Base-by-base conservation (phyloP, 306 rosid genomes). In the Cucumis sativus region DNA sequence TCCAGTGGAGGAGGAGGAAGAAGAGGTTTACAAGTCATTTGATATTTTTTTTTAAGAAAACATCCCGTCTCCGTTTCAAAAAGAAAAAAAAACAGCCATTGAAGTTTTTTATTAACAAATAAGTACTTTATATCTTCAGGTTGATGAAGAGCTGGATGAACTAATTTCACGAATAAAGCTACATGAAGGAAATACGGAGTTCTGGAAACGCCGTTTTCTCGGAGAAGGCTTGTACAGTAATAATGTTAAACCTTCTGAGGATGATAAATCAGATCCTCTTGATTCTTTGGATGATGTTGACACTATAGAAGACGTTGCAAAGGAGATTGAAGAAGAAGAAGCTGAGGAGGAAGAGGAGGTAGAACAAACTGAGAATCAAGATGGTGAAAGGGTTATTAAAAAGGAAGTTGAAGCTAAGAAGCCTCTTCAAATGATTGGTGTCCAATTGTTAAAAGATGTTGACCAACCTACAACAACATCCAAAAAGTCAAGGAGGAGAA, bases 361-460 rank as follows among this genome's bases (percentile, higher is more conserved):
- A 80, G 97, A 88, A 80, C 92, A 86, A 75, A 80, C 87, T 47
- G 92, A 85, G 82, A 88, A 78, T 81, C 96, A 83, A 83, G 96
- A 94, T 78, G 93, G 81, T 57, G 92, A 90, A 68, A 88, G 90
- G 81, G 91, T 92, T 76, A 90, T 92, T 70, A 90, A 95, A 85
- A 92, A 95, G 85, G 97, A 84, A 84, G 88, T 79, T 80, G 95
- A 88, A 92, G 84, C 91, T 73, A 87, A 92, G 84, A 89, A 81
- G 63, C 91, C 98, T 83, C 96, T 92, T 84, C 97, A 95, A 85
- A 95, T 95, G 98, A 92, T 95, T 76, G 98, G 98, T 69, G 87
- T 95, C 72, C 97, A 95, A 80, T 76, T 95, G 81, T 83, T 95
- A 84, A 92, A 94, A 87, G 98, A 95, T 85, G 82, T 87, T 61